Percentiles rank a stretch among this genome's conserved stretches.
phyloP scores from a whole-genome alignment of 116 monocot species.

The Trichopus zeylanicus region DNA sequence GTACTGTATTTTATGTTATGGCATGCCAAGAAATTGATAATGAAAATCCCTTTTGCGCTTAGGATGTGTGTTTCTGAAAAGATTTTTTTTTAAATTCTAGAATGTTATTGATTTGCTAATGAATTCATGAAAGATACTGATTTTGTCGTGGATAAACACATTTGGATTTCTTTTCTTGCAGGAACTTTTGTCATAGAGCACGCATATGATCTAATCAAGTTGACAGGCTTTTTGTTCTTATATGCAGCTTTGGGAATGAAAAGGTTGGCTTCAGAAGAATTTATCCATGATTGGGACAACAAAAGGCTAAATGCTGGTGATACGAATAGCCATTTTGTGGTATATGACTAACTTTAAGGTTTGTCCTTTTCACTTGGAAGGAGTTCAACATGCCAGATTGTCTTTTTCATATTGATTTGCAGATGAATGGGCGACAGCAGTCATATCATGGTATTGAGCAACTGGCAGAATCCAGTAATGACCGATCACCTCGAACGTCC shows the following conservation, averaged over 20 bases:
- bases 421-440: slow-evolving; percentile 17
- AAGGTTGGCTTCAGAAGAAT: slow-evolving; percentile 81
- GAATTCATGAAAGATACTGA: too few relatives aligned
- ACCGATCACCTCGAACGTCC: slow-evolving; percentile 27
- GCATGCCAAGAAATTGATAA: too few relatives aligned
- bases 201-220: too few relatives aligned
- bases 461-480: slow-evolving; percentile 25
- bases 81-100: too few relatives aligned
- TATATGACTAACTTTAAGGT: slow-evolving; percentile 12
- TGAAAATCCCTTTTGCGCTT: too few relatives aligned
- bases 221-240: slow-evolving; percentile 8
- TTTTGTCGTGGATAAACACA: too few relatives aligned
- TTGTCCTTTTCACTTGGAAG: neutral
- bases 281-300: slow-evolving; percentile 69
- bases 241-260: slow-evolving; percentile 75
- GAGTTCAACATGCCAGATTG: neutral
- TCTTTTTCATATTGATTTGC: slow-evolving; percentile 7
- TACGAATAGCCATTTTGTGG: slow-evolving; percentile 35
- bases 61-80: too few relatives aligned
- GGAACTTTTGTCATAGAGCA: too few relatives aligned
- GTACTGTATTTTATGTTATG: too few relatives aligned
- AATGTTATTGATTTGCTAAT: too few relatives aligned
- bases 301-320: slow-evolving; percentile 88
- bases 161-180: too few relatives aligned
- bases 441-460: slow-evolving; percentile 36